A percentile compares a stretch with the other conserved stretches of the same genome.
These are phyloP conservation scores for Heracleum sosnowskyi DNA, from an alignment of 129 eudicot species.

Conservation along the genomic window DNA sequence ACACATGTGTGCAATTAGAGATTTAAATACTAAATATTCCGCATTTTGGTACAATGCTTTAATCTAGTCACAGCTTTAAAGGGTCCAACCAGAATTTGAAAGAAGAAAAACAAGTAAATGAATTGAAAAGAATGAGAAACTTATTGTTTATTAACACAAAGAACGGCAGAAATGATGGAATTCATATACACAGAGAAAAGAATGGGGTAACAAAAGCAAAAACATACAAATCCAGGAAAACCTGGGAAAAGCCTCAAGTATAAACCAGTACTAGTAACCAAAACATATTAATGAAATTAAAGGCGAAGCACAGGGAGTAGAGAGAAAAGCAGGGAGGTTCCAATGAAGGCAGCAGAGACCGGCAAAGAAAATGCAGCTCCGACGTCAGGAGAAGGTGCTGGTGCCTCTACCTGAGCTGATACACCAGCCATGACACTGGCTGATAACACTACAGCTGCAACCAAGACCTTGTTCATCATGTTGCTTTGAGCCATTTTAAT, in stretches of 20 bases:
- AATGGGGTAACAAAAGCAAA: background rate
- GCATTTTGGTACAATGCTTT: no score
- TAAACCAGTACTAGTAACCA: background rate
- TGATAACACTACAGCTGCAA: background rate
- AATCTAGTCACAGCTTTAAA: no score
- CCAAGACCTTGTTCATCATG: background rate
- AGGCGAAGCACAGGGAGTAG: constrained; percentile 11
- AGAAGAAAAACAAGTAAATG: background rate
- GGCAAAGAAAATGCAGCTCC: constrained; percentile 31
- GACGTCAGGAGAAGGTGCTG: constrained; percentile 31
- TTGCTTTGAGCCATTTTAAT: constrained; percentile 20
- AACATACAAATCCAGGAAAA: background rate
- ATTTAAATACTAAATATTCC: no score
- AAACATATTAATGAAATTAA: background rate
- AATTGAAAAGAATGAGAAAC: no score
- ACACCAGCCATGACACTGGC: constrained; percentile 8
- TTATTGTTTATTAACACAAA: no score
- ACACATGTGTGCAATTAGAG: no score
- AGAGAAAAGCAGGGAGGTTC: constrained; percentile 23
- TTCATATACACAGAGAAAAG: background rate
- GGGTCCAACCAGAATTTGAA: no score
- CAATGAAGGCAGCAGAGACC: constrained; percentile 18
- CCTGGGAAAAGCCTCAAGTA: background rate
- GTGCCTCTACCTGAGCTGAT: constrained; percentile 23
- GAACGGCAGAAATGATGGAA: background rate